These are phyloP conservation scores for Fusarium graminum DNA, from an alignment of 2,329 filamentous ascomycete genomes.

Conservation along the genomic window DNA sequence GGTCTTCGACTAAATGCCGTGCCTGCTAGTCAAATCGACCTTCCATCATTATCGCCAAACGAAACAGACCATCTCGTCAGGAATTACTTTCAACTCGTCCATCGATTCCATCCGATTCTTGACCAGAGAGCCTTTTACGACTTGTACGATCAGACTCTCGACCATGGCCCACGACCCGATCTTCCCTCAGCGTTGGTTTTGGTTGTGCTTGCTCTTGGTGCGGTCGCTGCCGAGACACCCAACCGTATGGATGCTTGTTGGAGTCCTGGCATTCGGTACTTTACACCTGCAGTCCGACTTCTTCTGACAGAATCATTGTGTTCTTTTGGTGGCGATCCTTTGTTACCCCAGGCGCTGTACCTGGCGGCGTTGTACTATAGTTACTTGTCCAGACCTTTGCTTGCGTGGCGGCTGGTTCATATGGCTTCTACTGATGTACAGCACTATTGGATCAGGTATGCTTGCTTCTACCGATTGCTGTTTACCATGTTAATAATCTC, in stretches of 20 bases:
- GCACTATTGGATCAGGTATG: slow-evolving; percentile 42
- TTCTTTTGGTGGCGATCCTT: slow-evolving; percentile 37
- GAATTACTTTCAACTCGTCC: slow-evolving; percentile 38
- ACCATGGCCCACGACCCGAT: slow-evolving; percentile 15
- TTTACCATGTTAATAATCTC: accelerated
- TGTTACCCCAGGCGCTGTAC: slow-evolving; percentile 37
- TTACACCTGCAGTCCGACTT: slow-evolving; percentile 30
- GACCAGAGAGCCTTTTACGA: slow-evolving; percentile 28
- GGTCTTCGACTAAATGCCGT: slow-evolving; percentile 21
- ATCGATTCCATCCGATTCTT: slow-evolving; percentile 37
- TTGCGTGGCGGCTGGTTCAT: slow-evolving; percentile 40
- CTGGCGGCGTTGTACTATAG: slow-evolving; percentile 42
- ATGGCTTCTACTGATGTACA: slow-evolving; percentile 43
- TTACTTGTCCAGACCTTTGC: slow-evolving; percentile 37
- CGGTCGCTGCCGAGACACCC: slow-evolving; percentile 30
- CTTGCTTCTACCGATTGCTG: accelerated
- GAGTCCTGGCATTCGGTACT: slow-evolving; percentile 30
- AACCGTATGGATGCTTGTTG: slow-evolving; percentile 21
- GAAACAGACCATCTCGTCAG: slow-evolving; percentile 27
- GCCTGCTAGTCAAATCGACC: slow-evolving; percentile 25
- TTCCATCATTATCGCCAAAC: slow-evolving; percentile 10
- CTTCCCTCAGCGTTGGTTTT: slow-evolving; percentile 30
- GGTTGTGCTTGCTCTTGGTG: slow-evolving; percentile 29
- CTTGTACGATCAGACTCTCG: slow-evolving; percentile 14
- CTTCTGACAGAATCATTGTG: slow-evolving; percentile 31